Evolutionary conservation across 2,329 filamentous ascomycete genomes (phyloP).

Genomic region (Cylindrodendrum hubeiense): DNA sequence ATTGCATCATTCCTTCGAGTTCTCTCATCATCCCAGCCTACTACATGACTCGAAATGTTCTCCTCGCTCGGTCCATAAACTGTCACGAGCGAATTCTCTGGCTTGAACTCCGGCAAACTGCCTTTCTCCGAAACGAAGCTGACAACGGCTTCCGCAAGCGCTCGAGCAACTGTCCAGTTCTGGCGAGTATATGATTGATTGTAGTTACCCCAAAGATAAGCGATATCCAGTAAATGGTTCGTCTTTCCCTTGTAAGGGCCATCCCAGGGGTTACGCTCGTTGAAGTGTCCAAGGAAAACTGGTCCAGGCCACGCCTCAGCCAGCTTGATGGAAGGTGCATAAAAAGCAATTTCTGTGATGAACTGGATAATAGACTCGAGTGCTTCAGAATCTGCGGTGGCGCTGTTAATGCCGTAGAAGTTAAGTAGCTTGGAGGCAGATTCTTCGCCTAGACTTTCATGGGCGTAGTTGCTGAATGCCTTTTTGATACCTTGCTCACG

Average conservation of each 20-base stretch:
- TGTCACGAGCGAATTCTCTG: neutral
- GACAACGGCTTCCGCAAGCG: neutral
- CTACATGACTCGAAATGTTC: neutral
- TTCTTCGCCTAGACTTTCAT: neutral
- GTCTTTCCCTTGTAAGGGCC: slow-evolving; percentile 4
- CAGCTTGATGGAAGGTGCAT: neutral
- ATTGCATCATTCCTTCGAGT: neutral
- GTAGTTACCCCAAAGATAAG: slow-evolving; percentile 17
- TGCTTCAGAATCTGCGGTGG: neutral
- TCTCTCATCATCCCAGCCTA: neutral
- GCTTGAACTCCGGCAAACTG: neutral
- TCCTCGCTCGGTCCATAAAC: slow-evolving; percentile 5
- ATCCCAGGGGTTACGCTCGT: slow-evolving; percentile 15
- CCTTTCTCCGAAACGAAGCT: neutral
- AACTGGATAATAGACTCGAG: neutral
- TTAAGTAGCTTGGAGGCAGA: neutral
- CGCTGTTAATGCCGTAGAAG: neutral
- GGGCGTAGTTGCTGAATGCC: neutral
- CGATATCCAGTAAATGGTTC: slow-evolving; percentile 10
- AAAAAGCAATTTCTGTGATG: slow-evolving; percentile 5
- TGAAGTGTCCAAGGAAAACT: slow-evolving; percentile 8
- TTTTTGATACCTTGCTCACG: neutral
- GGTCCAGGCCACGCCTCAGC: neutral
- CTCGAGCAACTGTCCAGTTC: slow-evolving; percentile 2
- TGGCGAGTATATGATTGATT: slow-evolving; percentile 22